phyloP scores from a whole-genome alignment of 257 asterid species.

The Misopates orontium region DNA sequence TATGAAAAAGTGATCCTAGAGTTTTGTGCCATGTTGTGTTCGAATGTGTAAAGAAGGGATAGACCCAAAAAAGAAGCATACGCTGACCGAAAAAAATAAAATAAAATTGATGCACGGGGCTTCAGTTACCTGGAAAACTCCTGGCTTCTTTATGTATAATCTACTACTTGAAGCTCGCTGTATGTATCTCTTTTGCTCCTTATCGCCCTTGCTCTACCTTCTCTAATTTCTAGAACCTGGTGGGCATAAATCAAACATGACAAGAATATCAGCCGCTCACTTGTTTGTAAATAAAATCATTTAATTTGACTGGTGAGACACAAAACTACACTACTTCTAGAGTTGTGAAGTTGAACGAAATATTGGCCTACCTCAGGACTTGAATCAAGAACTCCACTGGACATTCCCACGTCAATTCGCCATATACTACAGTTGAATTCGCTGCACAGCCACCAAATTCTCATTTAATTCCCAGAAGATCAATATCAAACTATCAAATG shows the following conservation, averaged over 20 bases:
- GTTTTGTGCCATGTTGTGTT: no score
- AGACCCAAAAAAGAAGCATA: no score
- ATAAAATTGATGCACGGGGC: no score
- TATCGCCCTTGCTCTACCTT: conserved; percentile 69
- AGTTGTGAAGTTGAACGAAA: conserved; percentile 18
- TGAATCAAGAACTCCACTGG: conserved; percentile 94
- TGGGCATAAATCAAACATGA: conserved; percentile 17
- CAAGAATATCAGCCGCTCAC: background rate
- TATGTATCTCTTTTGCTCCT: conserved; percentile 54
- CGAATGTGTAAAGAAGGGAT: no score
- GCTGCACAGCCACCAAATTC: conserved; percentile 45
- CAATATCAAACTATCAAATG: conserved; percentile 7
- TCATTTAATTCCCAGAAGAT: conserved; percentile 15
- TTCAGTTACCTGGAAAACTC: background rate
- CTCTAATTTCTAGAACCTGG: conserved; percentile 85
- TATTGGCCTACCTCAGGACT: conserved; percentile 72
- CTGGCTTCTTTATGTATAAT: conserved; percentile 43
- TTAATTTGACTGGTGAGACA: background rate
- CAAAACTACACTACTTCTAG: background rate
- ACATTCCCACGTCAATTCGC: conserved; percentile 98
- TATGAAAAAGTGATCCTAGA: no score
- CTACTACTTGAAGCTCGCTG: conserved; percentile 63
- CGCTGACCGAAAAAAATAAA: no score
- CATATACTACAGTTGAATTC: conserved; percentile 72
- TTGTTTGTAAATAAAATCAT: background rate